Conservation (phyloP, 2,329 filamentous ascomycete genomes). For the Purpureocillium takamizusanense region DNA sequence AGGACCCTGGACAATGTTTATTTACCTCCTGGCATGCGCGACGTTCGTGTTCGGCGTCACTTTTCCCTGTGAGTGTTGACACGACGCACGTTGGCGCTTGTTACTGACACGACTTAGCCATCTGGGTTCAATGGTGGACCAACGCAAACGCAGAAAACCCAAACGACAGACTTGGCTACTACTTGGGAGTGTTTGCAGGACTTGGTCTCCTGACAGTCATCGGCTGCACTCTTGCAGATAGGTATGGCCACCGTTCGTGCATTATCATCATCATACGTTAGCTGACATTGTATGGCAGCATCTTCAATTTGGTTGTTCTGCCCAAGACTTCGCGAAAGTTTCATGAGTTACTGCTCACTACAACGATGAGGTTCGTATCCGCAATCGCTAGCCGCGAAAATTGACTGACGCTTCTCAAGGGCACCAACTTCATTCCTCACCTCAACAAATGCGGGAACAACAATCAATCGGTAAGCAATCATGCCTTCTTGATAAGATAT, state of each 20-base stretch:
- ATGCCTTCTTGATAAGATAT: too few relatives aligned
- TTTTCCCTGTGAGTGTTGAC: slow-evolving; percentile 10
- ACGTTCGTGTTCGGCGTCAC: slow-evolving; percentile 11
- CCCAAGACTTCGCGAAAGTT: slow-evolving; percentile 16
- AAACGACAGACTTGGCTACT: slow-evolving; percentile 11
- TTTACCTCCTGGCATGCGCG: slow-evolving; percentile 11
- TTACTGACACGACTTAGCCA: slow-evolving; percentile 4
- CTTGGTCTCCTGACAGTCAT: slow-evolving; percentile 9
- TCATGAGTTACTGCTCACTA: slow-evolving; percentile 14
- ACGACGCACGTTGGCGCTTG: background rate
- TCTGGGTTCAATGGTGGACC: slow-evolving; percentile 17
- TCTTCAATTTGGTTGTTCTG: slow-evolving; percentile 14
- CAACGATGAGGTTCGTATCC: slow-evolving; percentile 16
- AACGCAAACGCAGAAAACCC: slow-evolving; percentile 9
- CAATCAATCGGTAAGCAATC: slow-evolving; percentile 16
- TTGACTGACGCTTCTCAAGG: slow-evolving; percentile 6
- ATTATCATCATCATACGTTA: background rate
- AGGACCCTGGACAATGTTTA: slow-evolving; percentile 5
- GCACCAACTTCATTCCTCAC: slow-evolving; percentile 23
- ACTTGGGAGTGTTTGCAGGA: slow-evolving; percentile 11
- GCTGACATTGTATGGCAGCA: slow-evolving; percentile 1
- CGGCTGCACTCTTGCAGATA: slow-evolving; percentile 7
- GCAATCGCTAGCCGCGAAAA: background rate
- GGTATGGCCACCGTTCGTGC: slow-evolving; percentile 5
- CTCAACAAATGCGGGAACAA: slow-evolving; percentile 22